Percentiles rank a stretch among this genome's conserved stretches.
phyloP scores from a whole-genome alignment of 768 basidiomycete genomes.

The Termitomyces sp. region DNA sequence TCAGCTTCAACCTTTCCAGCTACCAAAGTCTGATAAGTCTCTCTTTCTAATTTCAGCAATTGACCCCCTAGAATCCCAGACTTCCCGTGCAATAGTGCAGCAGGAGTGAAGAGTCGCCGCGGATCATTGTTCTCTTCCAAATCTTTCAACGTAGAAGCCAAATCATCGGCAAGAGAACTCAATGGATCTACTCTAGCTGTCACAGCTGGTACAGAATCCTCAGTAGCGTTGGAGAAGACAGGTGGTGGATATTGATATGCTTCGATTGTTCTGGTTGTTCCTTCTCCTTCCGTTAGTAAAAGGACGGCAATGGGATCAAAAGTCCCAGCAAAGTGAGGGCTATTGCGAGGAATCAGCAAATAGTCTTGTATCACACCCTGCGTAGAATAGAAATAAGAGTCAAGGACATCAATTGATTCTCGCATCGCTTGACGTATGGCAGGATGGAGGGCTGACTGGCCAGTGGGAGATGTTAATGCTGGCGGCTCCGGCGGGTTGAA shows the following conservation, averaged over 20 bases:
- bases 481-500: conserved; percentile 54
- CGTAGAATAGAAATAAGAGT: conserved; percentile 57
- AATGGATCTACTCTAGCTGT: conserved; percentile 9
- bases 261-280: conserved; percentile 48
- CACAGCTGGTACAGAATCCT: neutral
- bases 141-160: conserved; percentile 37
- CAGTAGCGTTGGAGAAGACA: conserved; percentile 13
- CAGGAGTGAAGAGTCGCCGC: conserved; percentile 29
- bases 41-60: conserved; percentile 44
- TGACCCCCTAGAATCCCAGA: conserved; percentile 38
- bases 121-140: conserved; percentile 38
- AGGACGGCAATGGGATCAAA: conserved; percentile 72
- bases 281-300: conserved; percentile 50
- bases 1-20: conserved; percentile 15
- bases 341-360: conserved; percentile 64
- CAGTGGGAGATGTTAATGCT: conserved; percentile 26
- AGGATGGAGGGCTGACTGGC: conserved; percentile 30
- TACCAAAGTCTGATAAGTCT: conserved; percentile 41
- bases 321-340: conserved; percentile 63
- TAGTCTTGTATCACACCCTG: conserved; percentile 71
- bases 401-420: conserved; percentile 46
- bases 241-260: conserved; percentile 75
- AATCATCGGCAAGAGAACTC: conserved; percentile 31
- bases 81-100: conserved; percentile 31
- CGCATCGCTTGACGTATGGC: conserved; percentile 61